Evolutionary conservation across 2,329 filamentous ascomycete genomes (phyloP), one percentile per base, ranked within the genome.

Genomic region (Rutstroemia sp.): DNA sequence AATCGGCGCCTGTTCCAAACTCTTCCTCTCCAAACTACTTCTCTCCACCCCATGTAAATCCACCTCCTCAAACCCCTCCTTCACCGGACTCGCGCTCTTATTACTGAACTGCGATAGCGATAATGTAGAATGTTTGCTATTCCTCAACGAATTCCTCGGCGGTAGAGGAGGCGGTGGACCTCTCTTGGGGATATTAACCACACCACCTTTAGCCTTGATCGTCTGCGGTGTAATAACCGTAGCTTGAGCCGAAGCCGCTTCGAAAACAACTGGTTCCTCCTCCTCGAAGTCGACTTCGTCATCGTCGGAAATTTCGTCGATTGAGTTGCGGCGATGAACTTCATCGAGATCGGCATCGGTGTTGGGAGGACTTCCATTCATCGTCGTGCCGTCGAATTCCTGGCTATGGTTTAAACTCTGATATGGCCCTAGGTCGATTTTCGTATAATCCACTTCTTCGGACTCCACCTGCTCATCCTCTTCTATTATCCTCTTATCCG

Each of bases 151-250:
- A 67, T 88, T 95, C 48, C 91, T 79, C 3, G 82, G 78, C 1
- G 92, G 92, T 12, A 96, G 49, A 19, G 67, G 78, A 8, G 88
- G 84, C 1, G 92, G 91, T 1, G 89, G 82, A 1, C 85, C 72
- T 38, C 90, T 81, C 73, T 92, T 95, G 12, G 88, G 84, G 57
- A 96, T 95, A 47, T 83, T 91, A 27, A 96, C 89, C 51, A 96
- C 76, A 51, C 87, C 86, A 23, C 90, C 89, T 67, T 88, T 87
- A 40, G 83, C 86, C 25, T 67, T 69, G 38, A 69, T 63, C 7
- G 63, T 61, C 48, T 64, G 59, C 1, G 87, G 83, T 2, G 81
- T 79, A 48, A 83, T 75, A 45, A 81, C 76, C 16, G 82, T 73
- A 16, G 79, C 78, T 59, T 82, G 78, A 16, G 81, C 76, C 4